A percentile compares a stretch with the other conserved stretches of the same genome.
Evolutionary conservation across 148 eudicot species (phyloP).

Genomic region (Fallopia convolvulus): DNA sequence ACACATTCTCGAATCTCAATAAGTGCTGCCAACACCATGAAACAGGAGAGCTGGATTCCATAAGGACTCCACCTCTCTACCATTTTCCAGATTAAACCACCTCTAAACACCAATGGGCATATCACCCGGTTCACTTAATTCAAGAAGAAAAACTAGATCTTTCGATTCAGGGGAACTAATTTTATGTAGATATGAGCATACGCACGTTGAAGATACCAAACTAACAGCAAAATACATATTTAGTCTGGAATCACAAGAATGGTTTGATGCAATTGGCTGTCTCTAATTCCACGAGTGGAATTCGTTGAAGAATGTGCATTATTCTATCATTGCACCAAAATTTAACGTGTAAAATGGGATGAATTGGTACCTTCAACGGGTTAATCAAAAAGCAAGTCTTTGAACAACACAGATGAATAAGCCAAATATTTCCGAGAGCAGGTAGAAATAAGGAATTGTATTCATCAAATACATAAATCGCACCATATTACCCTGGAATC

Average conservation of each 20-base stretch:
- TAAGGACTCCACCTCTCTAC: slow-evolving; percentile 42
- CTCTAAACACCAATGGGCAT: slow-evolving; percentile 12
- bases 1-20: slow-evolving; percentile 34
- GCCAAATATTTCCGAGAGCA: slow-evolving; percentile 18
- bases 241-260: neutral
- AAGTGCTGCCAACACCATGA: slow-evolving; percentile 42
- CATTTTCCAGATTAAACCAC: slow-evolving; percentile 37
- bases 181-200: neutral
- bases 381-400: slow-evolving; percentile 14
- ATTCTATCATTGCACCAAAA: neutral
- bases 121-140: slow-evolving; percentile 19
- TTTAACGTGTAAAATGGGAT: neutral
- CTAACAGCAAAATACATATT: slow-evolving; percentile 2
- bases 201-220: neutral
- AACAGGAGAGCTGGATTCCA: slow-evolving; percentile 40
- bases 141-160: slow-evolving; percentile 1
- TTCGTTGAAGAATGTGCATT: neutral
- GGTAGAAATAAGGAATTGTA: slow-evolving; percentile 20
- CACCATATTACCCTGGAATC: slow-evolving; percentile 16
- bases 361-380: neutral
- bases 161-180: neutral
- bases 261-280: neutral
- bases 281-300: neutral
- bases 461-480: slow-evolving; percentile 22
- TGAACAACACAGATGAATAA: slow-evolving; percentile 18